Conservation (phyloP, 768 basidiomycete genomes). For the Leucocoprinus leucothites region DNA sequence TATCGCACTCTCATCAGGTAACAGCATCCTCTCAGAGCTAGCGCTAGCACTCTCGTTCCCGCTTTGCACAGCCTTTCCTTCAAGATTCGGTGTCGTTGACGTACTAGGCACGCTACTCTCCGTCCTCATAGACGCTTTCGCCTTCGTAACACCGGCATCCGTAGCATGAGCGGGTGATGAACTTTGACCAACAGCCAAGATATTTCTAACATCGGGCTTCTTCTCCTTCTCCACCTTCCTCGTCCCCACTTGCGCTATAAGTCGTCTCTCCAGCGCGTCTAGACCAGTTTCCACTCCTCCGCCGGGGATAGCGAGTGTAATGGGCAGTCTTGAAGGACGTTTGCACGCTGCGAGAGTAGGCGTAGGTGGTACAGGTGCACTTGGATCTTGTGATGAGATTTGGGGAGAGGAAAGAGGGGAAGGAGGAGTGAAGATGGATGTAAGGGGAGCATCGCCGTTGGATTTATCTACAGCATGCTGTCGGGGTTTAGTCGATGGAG, state of each 20-base stretch:
- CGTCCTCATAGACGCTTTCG: not conserved
- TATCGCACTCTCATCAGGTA: slow-evolving; percentile 49
- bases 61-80: slow-evolving; percentile 21
- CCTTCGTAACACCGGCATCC: not conserved
- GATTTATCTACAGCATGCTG: not conserved
- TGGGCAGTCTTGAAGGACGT: slow-evolving; percentile 18
- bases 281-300: slow-evolving; percentile 50
- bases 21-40: slow-evolving; percentile 31
- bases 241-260: slow-evolving; percentile 74
- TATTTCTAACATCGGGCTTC: slow-evolving; percentile 30
- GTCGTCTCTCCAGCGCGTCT: slow-evolving; percentile 67
- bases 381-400: slow-evolving; percentile 11
- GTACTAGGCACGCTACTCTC: not conserved
- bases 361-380: slow-evolving; percentile 40
- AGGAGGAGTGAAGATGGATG: not conserved
- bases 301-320: slow-evolving; percentile 16
- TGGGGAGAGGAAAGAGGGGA: slow-evolving; percentile 5
- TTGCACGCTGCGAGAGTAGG: slow-evolving; percentile 42
- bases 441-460: not conserved
- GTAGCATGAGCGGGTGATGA: too few species aligned
- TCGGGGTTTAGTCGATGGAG: slow-evolving; percentile 4
- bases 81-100: slow-evolving; percentile 28
- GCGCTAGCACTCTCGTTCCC: not conserved
- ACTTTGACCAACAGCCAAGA: too few species aligned
- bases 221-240: slow-evolving; percentile 37